These are phyloP conservation scores for Candida berthetii DNA, from an alignment of 805 yeast species.

Conservation along the genomic window DNA sequence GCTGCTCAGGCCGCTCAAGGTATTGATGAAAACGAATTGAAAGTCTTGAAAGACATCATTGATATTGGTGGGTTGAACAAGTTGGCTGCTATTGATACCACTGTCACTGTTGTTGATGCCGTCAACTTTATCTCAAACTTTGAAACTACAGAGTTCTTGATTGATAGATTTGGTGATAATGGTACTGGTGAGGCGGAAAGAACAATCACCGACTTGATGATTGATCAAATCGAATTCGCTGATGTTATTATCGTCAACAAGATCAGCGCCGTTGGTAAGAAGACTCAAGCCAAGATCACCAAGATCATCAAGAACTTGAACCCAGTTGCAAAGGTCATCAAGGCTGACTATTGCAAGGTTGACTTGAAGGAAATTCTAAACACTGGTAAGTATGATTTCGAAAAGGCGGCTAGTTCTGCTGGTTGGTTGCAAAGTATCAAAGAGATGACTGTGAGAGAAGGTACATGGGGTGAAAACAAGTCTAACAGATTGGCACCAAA, in stretches of 20 bases:
- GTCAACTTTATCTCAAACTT: constrained; percentile 33
- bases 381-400: constrained; percentile 33
- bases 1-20: constrained; percentile 14
- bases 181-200: constrained; percentile 36
- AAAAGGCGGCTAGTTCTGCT: constrained; percentile 34
- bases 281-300: constrained; percentile 21
- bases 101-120: constrained; percentile 41
- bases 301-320: constrained; percentile 29
- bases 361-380: constrained; percentile 28
- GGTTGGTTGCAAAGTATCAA: constrained; percentile 39
- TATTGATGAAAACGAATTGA: constrained; percentile 17
- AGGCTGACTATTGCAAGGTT: constrained; percentile 31
- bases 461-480: constrained; percentile 18
- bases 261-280: constrained; percentile 22
- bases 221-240: constrained; percentile 41
- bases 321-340: constrained; percentile 34
- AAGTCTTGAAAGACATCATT: constrained; percentile 17
- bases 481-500: constrained; percentile 27
- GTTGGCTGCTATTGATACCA: constrained; percentile 34
- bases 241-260: constrained; percentile 39
- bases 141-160: constrained; percentile 36
- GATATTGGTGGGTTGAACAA: constrained; percentile 34
- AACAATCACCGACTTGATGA: constrained; percentile 37
- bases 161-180: constrained; percentile 31
- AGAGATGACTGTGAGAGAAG: constrained; percentile 30